Percentiles rank a stretch among this genome's conserved stretches.
Evolutionary conservation across 345 rosid genomes (phyloP).

Genomic region (Alliaria petiolata): DNA sequence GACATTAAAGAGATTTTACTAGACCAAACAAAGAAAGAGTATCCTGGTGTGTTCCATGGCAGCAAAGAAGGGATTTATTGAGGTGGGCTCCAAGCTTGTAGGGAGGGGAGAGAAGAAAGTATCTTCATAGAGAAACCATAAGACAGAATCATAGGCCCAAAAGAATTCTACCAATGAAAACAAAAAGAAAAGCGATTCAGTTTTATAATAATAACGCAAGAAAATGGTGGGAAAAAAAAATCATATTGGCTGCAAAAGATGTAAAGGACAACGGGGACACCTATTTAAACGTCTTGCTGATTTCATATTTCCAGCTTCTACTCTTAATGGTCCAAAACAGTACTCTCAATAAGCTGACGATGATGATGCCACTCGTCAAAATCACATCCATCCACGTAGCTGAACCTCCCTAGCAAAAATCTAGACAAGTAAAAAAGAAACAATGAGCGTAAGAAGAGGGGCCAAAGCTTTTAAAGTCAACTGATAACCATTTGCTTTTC

Average conservation of each 20-base stretch:
- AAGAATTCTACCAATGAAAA: conserved; percentile 9
- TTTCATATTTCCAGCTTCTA: conserved; percentile 32
- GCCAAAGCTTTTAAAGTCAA: conserved; percentile 23
- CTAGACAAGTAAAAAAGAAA: background rate
- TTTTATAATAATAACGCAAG: background rate
- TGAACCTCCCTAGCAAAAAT: background rate
- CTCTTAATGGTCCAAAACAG: conserved; percentile 26
- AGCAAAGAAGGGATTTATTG: conserved; percentile 29
- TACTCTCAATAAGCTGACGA: background rate
- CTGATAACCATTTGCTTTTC: conserved; percentile 1
- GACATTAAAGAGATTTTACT: conserved; percentile 34
- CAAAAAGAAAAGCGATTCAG: background rate
- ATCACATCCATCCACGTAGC: conserved; percentile 18
- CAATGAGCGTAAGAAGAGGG: conserved; percentile 23
- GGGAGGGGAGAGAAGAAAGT: conserved; percentile 22
- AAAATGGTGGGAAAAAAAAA: background rate
- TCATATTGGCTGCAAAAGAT: conserved; percentile 24
- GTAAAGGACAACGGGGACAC: conserved; percentile 32
- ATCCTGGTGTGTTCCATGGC: conserved; percentile 28
- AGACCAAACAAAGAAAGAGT: conserved; percentile 27
- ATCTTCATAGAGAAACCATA: conserved; percentile 29
- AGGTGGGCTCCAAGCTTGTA: conserved; percentile 36
- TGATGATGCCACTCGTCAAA: conserved; percentile 19
- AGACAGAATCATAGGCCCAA: conserved; percentile 26
- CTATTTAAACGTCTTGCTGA: conserved; percentile 22